Evolutionary conservation across 257 asterid genomes (phyloP).

Genomic region (Scutellaria minor): DNA sequence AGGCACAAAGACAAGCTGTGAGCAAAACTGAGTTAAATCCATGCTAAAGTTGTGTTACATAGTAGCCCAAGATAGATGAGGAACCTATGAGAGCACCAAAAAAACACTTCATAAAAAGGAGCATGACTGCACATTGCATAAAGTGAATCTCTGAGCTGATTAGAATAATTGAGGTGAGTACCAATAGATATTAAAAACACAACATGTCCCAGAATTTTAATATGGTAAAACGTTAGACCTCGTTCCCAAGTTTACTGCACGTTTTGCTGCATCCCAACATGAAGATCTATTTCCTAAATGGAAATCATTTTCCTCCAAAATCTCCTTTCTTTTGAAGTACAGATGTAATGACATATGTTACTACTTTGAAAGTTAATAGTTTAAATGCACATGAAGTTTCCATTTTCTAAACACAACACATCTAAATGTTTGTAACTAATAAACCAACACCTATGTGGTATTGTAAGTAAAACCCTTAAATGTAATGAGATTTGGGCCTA

Average conservation of each 20-base stretch:
- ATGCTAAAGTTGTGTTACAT: background rate
- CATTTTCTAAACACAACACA: background rate
- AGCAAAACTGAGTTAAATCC: background rate
- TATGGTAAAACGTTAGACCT: background rate
- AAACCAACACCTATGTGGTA: background rate
- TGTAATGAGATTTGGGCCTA: background rate
- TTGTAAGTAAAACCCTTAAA: background rate
- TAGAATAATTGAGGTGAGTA: background rate
- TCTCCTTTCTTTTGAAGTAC: background rate
- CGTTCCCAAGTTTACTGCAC: slow-evolving; percentile 13
- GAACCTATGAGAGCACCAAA: background rate
- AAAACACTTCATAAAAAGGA: background rate
- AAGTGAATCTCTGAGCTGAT: background rate
- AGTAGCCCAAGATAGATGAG: slow-evolving; percentile 4
- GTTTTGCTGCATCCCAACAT: background rate
- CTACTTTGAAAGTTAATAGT: too few relatives aligned
- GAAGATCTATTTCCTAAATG: background rate
- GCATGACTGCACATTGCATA: background rate
- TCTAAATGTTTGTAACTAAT: background rate
- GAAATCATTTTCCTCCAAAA: slow-evolving; percentile 15
- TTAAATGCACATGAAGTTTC: too few relatives aligned
- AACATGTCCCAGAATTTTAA: slow-evolving; percentile 12
- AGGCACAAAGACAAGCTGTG: slow-evolving; percentile 4
- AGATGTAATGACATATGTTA: background rate
- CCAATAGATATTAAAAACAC: background rate